Conservation (phyloP, 768 basidiomycete species). For the Lactifluus subvellereus region DNA sequence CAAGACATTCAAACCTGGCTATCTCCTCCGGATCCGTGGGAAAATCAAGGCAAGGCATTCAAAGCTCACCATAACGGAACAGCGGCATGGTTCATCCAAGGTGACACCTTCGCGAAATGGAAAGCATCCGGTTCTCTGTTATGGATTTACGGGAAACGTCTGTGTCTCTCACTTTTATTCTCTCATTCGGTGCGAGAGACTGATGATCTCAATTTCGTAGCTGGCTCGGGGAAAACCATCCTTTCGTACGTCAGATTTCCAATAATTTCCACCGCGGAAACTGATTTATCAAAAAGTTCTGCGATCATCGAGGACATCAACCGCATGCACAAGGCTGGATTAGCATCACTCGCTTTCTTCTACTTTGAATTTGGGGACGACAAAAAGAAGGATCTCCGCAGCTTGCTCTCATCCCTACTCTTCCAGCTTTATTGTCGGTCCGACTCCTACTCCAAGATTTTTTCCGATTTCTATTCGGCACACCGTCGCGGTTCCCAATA, state of each 20-base stretch:
- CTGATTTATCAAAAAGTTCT: neutral
- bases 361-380: neutral
- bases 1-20: neutral
- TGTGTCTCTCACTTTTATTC: neutral
- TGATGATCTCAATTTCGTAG: neutral
- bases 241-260: neutral
- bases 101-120: neutral
- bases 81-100: neutral
- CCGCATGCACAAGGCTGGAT: neutral
- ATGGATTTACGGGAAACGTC: conserved; percentile 6
- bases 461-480: neutral
- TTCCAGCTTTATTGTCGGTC: neutral
- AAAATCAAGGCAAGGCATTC: neutral
- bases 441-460: neutral
- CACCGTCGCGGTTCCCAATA: neutral
- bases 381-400: neutral
- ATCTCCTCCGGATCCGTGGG: neutral
- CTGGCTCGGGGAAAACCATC: neutral
- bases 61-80: neutral
- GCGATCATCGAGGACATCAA: neutral
- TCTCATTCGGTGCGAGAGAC: neutral
- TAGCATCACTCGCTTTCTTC: neutral
- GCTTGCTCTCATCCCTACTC: neutral
- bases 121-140: neutral
- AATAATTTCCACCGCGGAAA: neutral